Base-by-base conservation (phyloP, 768 basidiomycete species). In the Tricholoma sp. region DNA sequence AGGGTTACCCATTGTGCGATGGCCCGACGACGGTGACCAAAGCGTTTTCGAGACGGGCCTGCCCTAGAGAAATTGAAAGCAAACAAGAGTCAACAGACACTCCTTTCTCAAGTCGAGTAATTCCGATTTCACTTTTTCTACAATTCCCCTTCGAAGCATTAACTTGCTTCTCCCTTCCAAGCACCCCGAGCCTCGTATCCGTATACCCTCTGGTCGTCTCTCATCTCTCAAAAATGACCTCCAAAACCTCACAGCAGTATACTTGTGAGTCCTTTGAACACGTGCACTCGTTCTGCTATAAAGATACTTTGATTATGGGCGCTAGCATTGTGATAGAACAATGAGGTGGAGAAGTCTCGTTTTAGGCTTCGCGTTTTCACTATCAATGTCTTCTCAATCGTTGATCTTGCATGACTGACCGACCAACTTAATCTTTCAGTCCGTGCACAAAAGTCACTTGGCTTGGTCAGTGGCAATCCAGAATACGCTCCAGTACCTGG, bases 371-470 rank as follows among this genome's bases (percentile, higher is more conserved):
- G 16, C 32, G 18, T 29, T 35, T 37, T 35, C 21, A 5, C 4
- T 43, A 19, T 46, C 24, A 12, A 24, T 18, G 10, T 31, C 18
- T 51, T 16, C 18, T 37, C 22, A 14, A 16, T 19, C 19, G 3
- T 43, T 50, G n/a, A 32, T 29, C 16, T 29, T 50, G 56, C 8
- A 58, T 54, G 56, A 45, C 39, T 67, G 54, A 67, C 43, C 61
- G n/a, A n/a, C n/a, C n/a, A n/a, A 37, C 35, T 52, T 64, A 52
- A 59, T 27, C 57, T 57, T 60, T 16, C 65, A 95, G 94, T 85
- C 78, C 92, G 96, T 71, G 91, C 95, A 45, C 95, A 97, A 83
- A 98, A 97, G 83, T 80, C 83, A 59, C 77, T 96, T 54, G 92
- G 91, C 63, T 83, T 98, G 65, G 83, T 94, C 67, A 81, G 85